Evolutionary conservation across 169 alveolate genomes (phyloP).

Genomic region (Babesia ovis): DNA sequence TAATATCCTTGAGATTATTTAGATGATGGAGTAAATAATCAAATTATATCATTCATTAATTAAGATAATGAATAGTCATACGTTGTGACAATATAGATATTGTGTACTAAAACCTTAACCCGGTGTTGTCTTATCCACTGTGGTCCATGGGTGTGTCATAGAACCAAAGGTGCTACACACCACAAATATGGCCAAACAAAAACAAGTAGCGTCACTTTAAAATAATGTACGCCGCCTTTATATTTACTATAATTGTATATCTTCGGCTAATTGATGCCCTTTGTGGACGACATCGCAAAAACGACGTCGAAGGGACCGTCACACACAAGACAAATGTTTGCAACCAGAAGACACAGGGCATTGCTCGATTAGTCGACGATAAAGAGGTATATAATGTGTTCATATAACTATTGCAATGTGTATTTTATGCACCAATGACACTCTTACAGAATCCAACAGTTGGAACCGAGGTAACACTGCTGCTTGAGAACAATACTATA

Average conservation of each 20-base stretch:
- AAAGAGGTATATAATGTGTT: neutral
- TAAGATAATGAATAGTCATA: no score
- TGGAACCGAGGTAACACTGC: conserved; percentile 17
- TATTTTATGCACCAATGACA: neutral
- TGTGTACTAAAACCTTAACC: no score
- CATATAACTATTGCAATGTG: neutral
- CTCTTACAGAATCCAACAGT: conserved; percentile 11
- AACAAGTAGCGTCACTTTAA: neutral
- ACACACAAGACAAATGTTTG: neutral
- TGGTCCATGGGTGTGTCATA: neutral
- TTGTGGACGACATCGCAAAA: conserved; percentile 23
- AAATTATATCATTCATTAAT: no score
- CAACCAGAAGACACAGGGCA: conserved; percentile 13
- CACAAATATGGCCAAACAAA: conserved; percentile 2
- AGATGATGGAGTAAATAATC: no score
- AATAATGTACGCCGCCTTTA: neutral
- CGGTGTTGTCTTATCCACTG: no score
- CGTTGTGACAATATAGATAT: no score
- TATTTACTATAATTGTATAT: neutral
- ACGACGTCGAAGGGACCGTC: neutral
- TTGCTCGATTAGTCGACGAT: conserved; percentile 3
- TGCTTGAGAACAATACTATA: conserved; percentile 16
- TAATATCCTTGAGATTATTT: no score
- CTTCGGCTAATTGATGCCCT: neutral
- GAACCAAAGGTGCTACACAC: conserved; percentile 12